Evolutionary conservation across 2,329 filamentous ascomycete genomes (phyloP).

Genomic region (Ceratocystis huliohia): DNA sequence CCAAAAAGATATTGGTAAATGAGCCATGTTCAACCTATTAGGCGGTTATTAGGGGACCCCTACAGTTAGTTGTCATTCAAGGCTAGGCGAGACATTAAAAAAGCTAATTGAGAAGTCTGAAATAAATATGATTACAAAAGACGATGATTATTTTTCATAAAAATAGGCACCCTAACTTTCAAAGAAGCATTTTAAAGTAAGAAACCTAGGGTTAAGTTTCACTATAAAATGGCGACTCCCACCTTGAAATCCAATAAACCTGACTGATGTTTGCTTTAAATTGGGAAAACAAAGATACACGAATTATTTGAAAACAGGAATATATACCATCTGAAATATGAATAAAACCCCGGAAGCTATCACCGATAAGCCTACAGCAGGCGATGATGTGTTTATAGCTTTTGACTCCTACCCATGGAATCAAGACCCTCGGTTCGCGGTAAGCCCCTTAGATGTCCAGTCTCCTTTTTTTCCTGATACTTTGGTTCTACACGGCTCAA

Average conservation of each 20-base stretch:
- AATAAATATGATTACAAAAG: neutral
- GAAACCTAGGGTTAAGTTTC: neutral
- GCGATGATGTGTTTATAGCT: slow-evolving; percentile 41
- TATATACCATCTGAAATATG: neutral
- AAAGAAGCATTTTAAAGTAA: no score
- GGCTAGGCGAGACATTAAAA: neutral
- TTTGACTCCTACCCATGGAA: slow-evolving; percentile 57
- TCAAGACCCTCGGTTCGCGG: slow-evolving; percentile 55
- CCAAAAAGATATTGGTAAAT: neutral
- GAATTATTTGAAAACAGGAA: neutral
- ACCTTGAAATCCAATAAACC: neutral
- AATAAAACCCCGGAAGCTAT: neutral
- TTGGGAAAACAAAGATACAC: neutral
- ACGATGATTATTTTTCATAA: neutral
- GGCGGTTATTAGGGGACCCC: neutral
- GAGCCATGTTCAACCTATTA: neutral
- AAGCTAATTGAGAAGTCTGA: neutral
- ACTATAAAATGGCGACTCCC: neutral
- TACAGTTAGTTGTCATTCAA: neutral
- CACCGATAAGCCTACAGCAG: slow-evolving; percentile 23
- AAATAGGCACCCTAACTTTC: neutral
- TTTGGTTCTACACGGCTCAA: neutral
- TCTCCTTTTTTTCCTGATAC: neutral
- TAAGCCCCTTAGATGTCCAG: slow-evolving; percentile 25
- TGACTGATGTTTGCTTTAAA: neutral